Evolutionary conservation across 306 rosid species (phyloP).

Genomic region (Pterocarpus santalinus): DNA sequence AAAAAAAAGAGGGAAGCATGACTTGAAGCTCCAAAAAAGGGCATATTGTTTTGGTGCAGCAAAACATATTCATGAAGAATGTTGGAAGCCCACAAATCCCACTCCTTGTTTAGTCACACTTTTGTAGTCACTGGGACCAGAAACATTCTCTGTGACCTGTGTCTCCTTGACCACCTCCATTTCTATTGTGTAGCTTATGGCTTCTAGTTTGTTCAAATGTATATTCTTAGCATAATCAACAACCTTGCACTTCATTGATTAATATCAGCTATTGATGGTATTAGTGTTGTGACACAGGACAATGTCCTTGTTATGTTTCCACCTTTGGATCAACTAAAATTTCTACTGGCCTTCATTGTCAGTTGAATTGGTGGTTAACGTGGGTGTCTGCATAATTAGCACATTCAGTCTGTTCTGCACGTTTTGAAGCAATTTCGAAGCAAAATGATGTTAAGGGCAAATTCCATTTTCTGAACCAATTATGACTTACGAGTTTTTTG

Average conservation of each 20-base stretch:
- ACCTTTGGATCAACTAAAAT: conserved; percentile 37
- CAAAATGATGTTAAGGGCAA: conserved; percentile 51
- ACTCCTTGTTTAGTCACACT: conserved; percentile 50
- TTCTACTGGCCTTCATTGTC: conserved; percentile 47
- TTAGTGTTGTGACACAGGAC: conserved; percentile 1
- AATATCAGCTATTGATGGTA: conserved; percentile 7
- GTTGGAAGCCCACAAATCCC: conserved; percentile 56
- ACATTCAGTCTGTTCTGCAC: conserved; percentile 53
- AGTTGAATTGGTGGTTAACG: conserved; percentile 49
- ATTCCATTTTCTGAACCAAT: conserved; percentile 37
- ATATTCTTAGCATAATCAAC: conserved; percentile 39
- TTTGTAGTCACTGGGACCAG: conserved; percentile 61
- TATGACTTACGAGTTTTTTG: conserved; percentile 16
- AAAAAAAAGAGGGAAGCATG: conserved; percentile 37
- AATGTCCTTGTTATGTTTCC: conserved; percentile 41
- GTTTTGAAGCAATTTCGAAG: conserved; percentile 47
- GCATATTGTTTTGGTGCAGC: conserved; percentile 47
- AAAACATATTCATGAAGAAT: conserved; percentile 68
- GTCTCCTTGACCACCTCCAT: conserved; percentile 74
- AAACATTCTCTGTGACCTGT: conserved; percentile 71
- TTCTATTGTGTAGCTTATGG: not conserved
- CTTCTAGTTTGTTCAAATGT: conserved; percentile 47
- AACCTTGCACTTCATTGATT: conserved; percentile 8
- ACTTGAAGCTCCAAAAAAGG: conserved; percentile 45
- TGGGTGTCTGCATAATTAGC: conserved; percentile 53